A percentile compares a stretch with the other conserved stretches of the same genome.
Evolutionary conservation across 148 eudicot genomes (phyloP).

Genomic region (Rhododendron molle): DNA sequence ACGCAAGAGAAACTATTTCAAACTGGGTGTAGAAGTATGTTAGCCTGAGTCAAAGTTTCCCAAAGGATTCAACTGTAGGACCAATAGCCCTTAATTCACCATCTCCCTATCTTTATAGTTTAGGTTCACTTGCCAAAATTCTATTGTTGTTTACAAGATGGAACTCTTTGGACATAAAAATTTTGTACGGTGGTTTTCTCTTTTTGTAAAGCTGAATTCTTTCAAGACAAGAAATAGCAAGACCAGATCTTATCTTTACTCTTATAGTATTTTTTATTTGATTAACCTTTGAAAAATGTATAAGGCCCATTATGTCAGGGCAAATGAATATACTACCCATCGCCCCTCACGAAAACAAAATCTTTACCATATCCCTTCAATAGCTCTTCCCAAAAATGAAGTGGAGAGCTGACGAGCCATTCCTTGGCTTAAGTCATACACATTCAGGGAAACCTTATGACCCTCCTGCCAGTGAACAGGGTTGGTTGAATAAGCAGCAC

Average conservation of each 20-base stretch:
- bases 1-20: background rate
- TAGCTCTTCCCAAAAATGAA: slow-evolving; percentile 80
- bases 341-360: background rate
- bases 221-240: background rate
- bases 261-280: background rate
- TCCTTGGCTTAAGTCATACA: slow-evolving; percentile 90
- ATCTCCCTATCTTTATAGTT: background rate
- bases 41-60: background rate
- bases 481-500: background rate
- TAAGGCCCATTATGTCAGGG: background rate
- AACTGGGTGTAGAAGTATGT: background rate
- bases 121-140: background rate
- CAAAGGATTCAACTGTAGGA: background rate
- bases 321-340: background rate
- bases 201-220: background rate
- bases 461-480: slow-evolving; percentile 55
- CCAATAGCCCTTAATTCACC: background rate
- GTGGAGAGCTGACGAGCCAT: slow-evolving; percentile 88
- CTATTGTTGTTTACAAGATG: background rate
- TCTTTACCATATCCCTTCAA: slow-evolving; percentile 86
- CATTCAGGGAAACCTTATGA: slow-evolving; percentile 71
- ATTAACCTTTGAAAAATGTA: background rate
- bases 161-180: background rate
- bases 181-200: background rate
- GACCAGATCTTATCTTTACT: background rate